Evolutionary conservation across 2,329 filamentous ascomycete genomes (phyloP).

Genomic region (Cordyceps cicadae): DNA sequence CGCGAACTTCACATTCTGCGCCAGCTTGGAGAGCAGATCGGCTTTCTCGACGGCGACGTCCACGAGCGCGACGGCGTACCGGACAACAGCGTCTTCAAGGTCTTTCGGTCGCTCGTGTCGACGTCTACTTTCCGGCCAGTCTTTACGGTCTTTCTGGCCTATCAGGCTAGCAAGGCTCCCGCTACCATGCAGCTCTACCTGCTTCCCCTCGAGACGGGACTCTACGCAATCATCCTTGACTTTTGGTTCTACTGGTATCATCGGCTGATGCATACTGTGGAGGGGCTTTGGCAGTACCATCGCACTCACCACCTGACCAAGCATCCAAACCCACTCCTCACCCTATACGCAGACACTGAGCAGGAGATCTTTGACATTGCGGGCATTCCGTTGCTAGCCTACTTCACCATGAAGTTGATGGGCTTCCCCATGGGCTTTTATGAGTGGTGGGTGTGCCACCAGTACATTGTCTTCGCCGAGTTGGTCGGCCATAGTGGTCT

Average conservation of each 20-base stretch:
- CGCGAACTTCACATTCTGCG: slow-evolving; percentile 23
- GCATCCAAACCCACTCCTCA: slow-evolving; percentile 32
- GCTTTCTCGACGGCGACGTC: slow-evolving; percentile 21
- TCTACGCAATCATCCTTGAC: slow-evolving; percentile 31
- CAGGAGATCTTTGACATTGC: slow-evolving; percentile 35
- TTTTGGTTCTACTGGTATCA: slow-evolving; percentile 21
- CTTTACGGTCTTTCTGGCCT: slow-evolving; percentile 20
- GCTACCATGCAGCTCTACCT: slow-evolving; percentile 18
- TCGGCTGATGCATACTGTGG: slow-evolving; percentile 32
- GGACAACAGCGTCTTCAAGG: slow-evolving; percentile 21
- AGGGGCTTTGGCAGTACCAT: slow-evolving; percentile 29
- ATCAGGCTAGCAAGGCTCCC: slow-evolving; percentile 14
- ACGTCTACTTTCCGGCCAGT: slow-evolving; percentile 18
- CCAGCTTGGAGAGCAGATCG: slow-evolving; percentile 22
- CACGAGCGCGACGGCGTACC: slow-evolving; percentile 28
- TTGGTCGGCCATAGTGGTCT: slow-evolving; percentile 31
- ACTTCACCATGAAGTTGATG: slow-evolving; percentile 23
- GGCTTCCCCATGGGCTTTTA: slow-evolving; percentile 38
- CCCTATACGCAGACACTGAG: slow-evolving; percentile 33
- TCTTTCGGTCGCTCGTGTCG: slow-evolving; percentile 17
- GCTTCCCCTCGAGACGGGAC: slow-evolving; percentile 23
- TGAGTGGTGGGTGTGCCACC: slow-evolving; percentile 38
- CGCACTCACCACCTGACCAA: slow-evolving; percentile 38
- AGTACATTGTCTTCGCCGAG: slow-evolving; percentile 34
- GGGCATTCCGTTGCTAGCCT: slow-evolving; percentile 32